Evolutionary conservation across 2,329 filamentous ascomycete genomes (phyloP).

Genomic region (Paraphaeosphaeria minitans): DNA sequence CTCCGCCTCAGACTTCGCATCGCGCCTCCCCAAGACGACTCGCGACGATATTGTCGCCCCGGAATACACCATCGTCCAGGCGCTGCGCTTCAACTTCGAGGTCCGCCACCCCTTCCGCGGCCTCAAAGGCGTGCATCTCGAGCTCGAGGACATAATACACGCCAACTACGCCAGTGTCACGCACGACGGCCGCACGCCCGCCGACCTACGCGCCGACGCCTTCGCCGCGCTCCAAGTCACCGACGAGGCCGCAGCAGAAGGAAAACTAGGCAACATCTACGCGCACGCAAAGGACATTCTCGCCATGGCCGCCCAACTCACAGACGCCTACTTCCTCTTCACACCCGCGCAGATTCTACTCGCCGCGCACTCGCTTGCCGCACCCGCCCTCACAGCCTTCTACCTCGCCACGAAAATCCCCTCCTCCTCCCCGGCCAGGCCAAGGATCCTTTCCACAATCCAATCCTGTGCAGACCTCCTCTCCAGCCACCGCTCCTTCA

Average conservation of each 20-base stretch:
- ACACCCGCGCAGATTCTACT: slow-evolving; percentile 94
- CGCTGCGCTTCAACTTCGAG: slow-evolving; percentile 90
- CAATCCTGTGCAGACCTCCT: slow-evolving; percentile 49
- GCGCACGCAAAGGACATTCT: slow-evolving; percentile 63
- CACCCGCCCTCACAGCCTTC: slow-evolving; percentile 63
- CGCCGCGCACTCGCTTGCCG: slow-evolving; percentile 76
- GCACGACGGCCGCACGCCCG: slow-evolving; percentile 18
- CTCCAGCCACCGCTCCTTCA: slow-evolving; percentile 31
- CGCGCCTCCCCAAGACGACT: slow-evolving; percentile 59
- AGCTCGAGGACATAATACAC: slow-evolving; percentile 71
- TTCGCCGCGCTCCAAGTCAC: slow-evolving; percentile 21
- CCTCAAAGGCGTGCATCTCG: slow-evolving; percentile 84
- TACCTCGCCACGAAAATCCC: slow-evolving; percentile 54
- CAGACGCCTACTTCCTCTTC: slow-evolving; percentile 96
- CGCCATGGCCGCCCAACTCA: slow-evolving; percentile 76
- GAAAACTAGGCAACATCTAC: slow-evolving; percentile 68
- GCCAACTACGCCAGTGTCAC: slow-evolving; percentile 57
- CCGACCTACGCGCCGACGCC: slow-evolving; percentile 36
- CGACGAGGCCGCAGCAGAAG: slow-evolving; percentile 30
- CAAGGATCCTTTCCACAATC: slow-evolving; percentile 48
- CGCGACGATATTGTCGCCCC: slow-evolving; percentile 85
- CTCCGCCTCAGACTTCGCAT: slow-evolving; percentile 61
- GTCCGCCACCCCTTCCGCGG: slow-evolving; percentile 89
- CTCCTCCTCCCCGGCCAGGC: slow-evolving; percentile 24
- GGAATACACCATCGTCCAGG: slow-evolving; percentile 91